Evolutionary conservation across 805 yeast species (phyloP), one percentile per base, ranked within the genome.

Genomic region (Saturnispora diversa): DNA sequence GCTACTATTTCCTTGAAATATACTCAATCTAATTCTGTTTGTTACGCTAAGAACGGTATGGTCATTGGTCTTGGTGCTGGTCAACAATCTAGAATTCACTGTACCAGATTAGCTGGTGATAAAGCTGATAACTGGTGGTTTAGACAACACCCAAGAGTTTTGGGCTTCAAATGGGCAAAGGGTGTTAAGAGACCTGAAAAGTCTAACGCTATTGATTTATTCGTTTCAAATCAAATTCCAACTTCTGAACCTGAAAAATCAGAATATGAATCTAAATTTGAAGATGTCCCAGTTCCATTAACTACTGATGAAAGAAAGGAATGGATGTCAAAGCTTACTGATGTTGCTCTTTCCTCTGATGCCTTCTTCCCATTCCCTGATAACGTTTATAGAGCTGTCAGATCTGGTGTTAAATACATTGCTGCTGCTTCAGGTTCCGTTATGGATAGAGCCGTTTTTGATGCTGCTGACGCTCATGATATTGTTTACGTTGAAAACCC

Each of bases 341-440:
- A 84, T 54, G 99, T 92, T 43, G 87, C 97, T 10, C 72, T 88
- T 53, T 82, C 96, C 13, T 87, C 97, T 3, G 99, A 92, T 62
- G 99, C 99, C 22, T 92, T 92, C 78, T 92, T 92, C 94, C 99
- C 99, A 67, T 92, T 92, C 92, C 92, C 97, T 51, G 99, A 92
- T 66, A 92, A 92, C 60, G 95, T 92, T 53, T 87, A 90, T 77
- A 80, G 99, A 65, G 97, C 97, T 50, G 96, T 80, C 39, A 79
- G 84, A 72, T 82, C 94, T 15, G 99, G 99, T 63, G 99, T 88
- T 54, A 86, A 85, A 65, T 92, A 70, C 69, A 74, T 92, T 60
- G 94, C 95, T 56, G 98, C 99, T 39, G 95, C 99, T 44, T 77
- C 94, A 37, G 99, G 99, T 44, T 86, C 96, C 16, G 96, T 92